These are phyloP conservation scores for Eudorina sp. DNA, from an alignment of 139 green algal species.

Conservation along the genomic window DNA sequence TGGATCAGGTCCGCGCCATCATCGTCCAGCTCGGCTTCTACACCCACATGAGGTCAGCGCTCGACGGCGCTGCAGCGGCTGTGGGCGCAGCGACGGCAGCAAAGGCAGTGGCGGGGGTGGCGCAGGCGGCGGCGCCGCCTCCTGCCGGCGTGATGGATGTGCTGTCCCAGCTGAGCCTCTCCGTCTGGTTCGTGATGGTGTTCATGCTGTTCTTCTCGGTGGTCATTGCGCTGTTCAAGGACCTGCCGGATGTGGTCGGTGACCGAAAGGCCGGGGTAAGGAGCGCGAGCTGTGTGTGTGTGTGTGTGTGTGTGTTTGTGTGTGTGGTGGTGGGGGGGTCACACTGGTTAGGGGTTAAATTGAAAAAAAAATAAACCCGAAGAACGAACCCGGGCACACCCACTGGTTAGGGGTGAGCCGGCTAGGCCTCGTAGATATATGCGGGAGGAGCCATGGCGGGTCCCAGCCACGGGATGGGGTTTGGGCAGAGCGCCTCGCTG, in stretches of 20 bases:
- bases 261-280: constrained; percentile 66
- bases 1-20: constrained; percentile 47
- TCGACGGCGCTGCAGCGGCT: constrained; percentile 33
- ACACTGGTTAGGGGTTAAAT: too few relatives aligned
- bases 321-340: too few relatives aligned
- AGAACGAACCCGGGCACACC: too few relatives aligned
- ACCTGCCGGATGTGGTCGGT: constrained; percentile 93
- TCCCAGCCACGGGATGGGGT: too few relatives aligned
- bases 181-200: constrained; percentile 81
- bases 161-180: constrained; percentile 20
- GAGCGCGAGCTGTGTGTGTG: too few relatives aligned
- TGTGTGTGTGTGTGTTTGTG: too few relatives aligned
- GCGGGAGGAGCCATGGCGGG: too few relatives aligned
- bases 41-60: constrained; percentile 79
- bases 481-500: too few relatives aligned
- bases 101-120: neutral
- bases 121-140: neutral
- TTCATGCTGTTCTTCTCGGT: constrained; percentile 96
- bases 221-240: constrained; percentile 98
- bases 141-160: neutral
- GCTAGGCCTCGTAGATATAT: too few relatives aligned
- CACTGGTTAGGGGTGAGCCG: too few relatives aligned
- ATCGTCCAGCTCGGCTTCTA: constrained; percentile 90
- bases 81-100: neutral
- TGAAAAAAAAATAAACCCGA: too few relatives aligned